Percentiles rank a stretch among this genome's conserved stretches.
Evolutionary conservation across 345 rosid genomes (phyloP).

Genomic region (Balakata baccata): DNA sequence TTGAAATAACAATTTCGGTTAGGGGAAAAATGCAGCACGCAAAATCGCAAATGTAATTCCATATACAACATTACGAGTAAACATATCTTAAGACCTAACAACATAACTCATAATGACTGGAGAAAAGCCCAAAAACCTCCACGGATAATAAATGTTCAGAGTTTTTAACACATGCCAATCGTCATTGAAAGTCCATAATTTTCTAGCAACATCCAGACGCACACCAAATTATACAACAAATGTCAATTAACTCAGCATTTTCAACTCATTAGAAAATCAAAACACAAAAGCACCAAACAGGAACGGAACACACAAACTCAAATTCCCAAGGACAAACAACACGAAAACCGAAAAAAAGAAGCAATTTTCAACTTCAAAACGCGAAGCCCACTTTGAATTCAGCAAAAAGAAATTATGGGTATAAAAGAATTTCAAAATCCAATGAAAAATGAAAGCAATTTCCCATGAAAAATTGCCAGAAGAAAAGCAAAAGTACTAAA

Average conservation of each 20-base stretch:
- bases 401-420: slow-evolving; percentile 14
- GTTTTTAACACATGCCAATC: slow-evolving; percentile 8
- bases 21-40: not conserved
- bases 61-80: not conserved
- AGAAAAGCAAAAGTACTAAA: not conserved
- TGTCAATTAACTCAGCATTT: not conserved
- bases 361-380: slow-evolving; percentile 1
- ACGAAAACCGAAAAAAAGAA: not conserved
- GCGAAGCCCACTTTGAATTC: slow-evolving; percentile 22
- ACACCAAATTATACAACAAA: not conserved
- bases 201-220: not conserved
- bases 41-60: not conserved
- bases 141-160: not conserved
- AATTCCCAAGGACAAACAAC: not conserved
- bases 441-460: slow-evolving; percentile 17
- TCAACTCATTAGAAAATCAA: not conserved
- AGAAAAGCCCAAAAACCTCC: not conserved
- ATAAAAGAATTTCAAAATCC: not conserved
- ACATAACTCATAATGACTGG: not conserved
- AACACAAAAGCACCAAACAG: not conserved
- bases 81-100: not conserved
- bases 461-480: not conserved
- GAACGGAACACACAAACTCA: not conserved
- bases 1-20: not conserved
- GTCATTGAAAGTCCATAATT: not conserved